Conservation (phyloP, 2,329 filamentous ascomycete genomes). For the Aureobasidium sp. region DNA sequence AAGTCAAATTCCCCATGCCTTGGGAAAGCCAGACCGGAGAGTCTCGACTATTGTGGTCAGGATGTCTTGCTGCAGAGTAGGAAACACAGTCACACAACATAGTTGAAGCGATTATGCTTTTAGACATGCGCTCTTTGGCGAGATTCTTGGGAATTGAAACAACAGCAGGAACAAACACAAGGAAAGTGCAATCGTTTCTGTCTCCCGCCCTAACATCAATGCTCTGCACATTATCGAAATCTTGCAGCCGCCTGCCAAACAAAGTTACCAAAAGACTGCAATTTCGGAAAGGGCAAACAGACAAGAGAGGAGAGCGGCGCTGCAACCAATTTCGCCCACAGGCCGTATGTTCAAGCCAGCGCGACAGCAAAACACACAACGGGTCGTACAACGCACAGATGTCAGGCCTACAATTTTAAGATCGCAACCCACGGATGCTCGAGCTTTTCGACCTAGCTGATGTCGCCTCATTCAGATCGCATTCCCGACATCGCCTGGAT, state of each 20-base stretch:
- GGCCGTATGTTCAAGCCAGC: background rate
- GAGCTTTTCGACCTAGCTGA: background rate
- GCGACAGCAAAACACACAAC: background rate
- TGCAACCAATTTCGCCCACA: background rate
- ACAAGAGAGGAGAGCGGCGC: background rate
- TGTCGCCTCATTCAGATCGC: constrained; percentile 5
- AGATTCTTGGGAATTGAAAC: background rate
- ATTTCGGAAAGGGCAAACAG: background rate
- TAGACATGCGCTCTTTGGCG: background rate
- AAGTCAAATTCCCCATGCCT: background rate
- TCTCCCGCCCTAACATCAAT: background rate
- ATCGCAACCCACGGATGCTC: background rate
- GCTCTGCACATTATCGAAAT: background rate
- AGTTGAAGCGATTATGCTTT: background rate
- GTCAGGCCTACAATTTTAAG: background rate
- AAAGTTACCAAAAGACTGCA: background rate
- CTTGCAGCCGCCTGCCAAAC: background rate
- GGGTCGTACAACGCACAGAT: constrained; percentile 1
- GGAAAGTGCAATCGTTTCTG: background rate
- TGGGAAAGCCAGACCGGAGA: background rate
- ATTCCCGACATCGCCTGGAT: background rate
- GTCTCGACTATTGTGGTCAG: background rate
- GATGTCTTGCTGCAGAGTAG: background rate
- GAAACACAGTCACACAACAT: background rate
- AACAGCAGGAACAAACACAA: background rate